These are phyloP conservation scores for Colletotrichum gloeosporioides DNA, from an alignment of 2,329 filamentous ascomycete species.

Conservation along the genomic window DNA sequence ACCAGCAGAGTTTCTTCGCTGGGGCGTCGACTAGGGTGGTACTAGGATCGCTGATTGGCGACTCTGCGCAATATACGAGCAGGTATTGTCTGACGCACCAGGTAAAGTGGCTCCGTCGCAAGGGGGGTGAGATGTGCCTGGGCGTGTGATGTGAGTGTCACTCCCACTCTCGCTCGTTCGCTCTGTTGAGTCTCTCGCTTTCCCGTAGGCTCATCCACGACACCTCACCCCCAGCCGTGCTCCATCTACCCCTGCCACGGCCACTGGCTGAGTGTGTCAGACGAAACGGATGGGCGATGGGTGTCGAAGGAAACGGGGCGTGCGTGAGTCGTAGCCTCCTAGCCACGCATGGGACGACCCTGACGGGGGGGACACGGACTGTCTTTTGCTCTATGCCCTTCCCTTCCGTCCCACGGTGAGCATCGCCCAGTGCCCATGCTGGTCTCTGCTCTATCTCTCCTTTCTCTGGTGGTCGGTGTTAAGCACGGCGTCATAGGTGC, in stretches of 20 bases:
- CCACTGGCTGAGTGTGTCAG: constrained; percentile 18
- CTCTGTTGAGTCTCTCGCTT: constrained; percentile 4
- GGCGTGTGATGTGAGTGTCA: constrained; percentile 8
- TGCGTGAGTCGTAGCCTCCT: constrained; percentile 19
- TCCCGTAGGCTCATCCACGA: not conserved
- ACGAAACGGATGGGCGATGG: constrained; percentile 21
- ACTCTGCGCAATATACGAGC: constrained; percentile 57
- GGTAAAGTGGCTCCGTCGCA: constrained; percentile 42
- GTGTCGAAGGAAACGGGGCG: constrained; percentile 22
- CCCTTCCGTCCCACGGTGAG: not conserved
- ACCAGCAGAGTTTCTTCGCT: constrained; percentile 27
- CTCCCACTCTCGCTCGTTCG: not conserved
- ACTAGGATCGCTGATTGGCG: constrained; percentile 39
- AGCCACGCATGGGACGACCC: constrained; percentile 20
- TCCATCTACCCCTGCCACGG: constrained; percentile 18
- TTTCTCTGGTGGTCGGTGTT: not conserved
- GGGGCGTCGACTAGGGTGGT: constrained; percentile 27
- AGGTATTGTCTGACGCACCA: constrained; percentile 54
- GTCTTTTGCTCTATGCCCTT: constrained; percentile 10
- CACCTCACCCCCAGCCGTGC: constrained; percentile 14
- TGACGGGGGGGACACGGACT: constrained; percentile 13
- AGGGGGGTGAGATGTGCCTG: constrained; percentile 26
- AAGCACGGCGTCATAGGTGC: constrained; percentile 1
- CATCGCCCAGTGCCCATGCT: constrained; percentile 3
- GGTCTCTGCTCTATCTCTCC: not conserved